Conservation (phyloP, 176 grass and related monocot genomes). For the Aegilops umbellulata region DNA sequence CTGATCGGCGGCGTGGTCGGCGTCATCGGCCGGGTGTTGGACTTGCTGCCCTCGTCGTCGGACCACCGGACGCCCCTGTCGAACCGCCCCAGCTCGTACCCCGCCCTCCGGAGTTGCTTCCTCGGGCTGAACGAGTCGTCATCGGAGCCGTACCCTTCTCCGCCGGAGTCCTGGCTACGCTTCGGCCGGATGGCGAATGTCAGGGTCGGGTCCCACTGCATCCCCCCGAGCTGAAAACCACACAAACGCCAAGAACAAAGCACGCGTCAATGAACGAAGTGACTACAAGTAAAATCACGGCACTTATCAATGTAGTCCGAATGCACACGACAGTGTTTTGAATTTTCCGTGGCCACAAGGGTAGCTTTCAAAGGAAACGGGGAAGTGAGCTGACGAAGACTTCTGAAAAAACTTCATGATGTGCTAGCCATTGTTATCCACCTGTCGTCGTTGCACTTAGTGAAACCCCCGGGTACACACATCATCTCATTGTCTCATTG, state of each 20-base stretch:
- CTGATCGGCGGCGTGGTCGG: slow-evolving; percentile 49
- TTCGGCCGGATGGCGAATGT: slow-evolving; percentile 58
- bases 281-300: not conserved
- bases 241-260: not conserved
- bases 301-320: not conserved
- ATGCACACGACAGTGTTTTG: not conserved
- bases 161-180: slow-evolving; percentile 42
- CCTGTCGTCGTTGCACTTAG: slow-evolving; percentile 28
- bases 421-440: slow-evolving; percentile 19
- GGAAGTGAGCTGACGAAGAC: slow-evolving; percentile 40
- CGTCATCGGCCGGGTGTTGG: slow-evolving; percentile 27
- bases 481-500: slow-evolving; percentile 5
- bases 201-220: slow-evolving; percentile 53
- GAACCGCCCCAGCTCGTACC: slow-evolving; percentile 38
- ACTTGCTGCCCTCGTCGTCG: slow-evolving; percentile 56
- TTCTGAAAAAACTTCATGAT: not conserved
- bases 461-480: slow-evolving; percentile 23
- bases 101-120: slow-evolving; percentile 37
- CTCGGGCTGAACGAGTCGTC: slow-evolving; percentile 54
- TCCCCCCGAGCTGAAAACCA: slow-evolving; percentile 48
- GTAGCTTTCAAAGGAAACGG: slow-evolving; percentile 35
- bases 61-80: slow-evolving; percentile 44
- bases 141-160: slow-evolving; percentile 40
- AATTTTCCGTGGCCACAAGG: slow-evolving; percentile 27
- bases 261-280: not conserved